Evolutionary conservation across 2,329 filamentous ascomycete genomes (phyloP).

Genomic region (Escovopsis weberi): DNA sequence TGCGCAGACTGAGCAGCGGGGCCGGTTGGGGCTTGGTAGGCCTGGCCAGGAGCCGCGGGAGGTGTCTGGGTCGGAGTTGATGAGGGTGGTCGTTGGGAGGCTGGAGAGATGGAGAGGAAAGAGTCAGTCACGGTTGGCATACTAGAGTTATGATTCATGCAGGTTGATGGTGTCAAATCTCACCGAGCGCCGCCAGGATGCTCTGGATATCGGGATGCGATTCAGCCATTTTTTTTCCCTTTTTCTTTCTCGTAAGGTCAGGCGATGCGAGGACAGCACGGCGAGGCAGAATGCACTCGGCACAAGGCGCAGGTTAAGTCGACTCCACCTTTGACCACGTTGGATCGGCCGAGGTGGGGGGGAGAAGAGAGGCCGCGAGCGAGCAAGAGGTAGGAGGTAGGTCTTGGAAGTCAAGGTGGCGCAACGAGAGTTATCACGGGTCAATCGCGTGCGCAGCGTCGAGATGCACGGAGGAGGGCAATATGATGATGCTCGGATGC

Average conservation of each 20-base stretch:
- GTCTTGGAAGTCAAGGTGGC: not conserved
- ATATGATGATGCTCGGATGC: not conserved
- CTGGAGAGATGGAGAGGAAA: constrained; percentile 11
- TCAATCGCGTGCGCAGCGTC: not conserved
- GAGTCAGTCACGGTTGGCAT: not conserved
- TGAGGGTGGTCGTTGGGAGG: constrained; percentile 29
- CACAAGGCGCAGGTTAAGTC: too few species aligned
- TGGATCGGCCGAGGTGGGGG: too few species aligned
- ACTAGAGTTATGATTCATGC: constrained; percentile 1
- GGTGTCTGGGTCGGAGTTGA: constrained; percentile 29
- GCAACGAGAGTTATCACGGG: not conserved
- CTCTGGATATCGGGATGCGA: constrained; percentile 28
- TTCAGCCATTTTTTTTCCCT: constrained; percentile 20
- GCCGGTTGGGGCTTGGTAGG: constrained; percentile 24
- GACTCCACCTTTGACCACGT: too few species aligned
- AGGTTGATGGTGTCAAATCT: constrained; percentile 10
- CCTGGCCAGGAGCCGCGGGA: constrained; percentile 21
- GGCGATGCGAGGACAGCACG: not conserved
- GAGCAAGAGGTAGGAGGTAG: not conserved
- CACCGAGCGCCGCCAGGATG: constrained; percentile 35
- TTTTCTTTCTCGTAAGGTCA: not conserved
- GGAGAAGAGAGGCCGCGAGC: not conserved
- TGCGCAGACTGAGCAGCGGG: constrained; percentile 17
- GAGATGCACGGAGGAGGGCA: not conserved
- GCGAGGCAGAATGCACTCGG: too few species aligned